Evolutionary conservation across 345 rosid genomes (phyloP), one percentile per base, ranked within the genome.

Genomic region (Bruguiera gymnorhiza): DNA sequence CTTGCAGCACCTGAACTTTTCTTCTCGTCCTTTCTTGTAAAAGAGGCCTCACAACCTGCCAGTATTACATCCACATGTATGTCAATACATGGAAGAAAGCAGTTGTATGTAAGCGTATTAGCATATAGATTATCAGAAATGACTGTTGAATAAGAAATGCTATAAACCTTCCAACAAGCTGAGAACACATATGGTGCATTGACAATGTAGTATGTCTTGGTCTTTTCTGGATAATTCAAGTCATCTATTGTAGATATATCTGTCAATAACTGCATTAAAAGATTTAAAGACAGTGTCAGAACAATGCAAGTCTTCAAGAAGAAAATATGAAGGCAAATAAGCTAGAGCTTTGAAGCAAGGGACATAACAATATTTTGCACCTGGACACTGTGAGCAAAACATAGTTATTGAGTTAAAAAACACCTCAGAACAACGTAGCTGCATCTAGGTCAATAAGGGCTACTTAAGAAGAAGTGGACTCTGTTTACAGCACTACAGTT

Each of bases 181-280:
- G 97, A 89, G 76, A 95, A 95, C 80, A 95, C 81, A 69, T 88
- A 89, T 20, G 97, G 99, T 54, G 71, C 97, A 60, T 95, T 95
- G 57, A 83, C 97, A 65, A 92, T 84, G 75, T 86, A 94, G 72
- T 94, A 94, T 0, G 89, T 84, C 66, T 86, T 79, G 13, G 99
- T 89, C 86, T 89, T 94, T 85, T 94, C 97, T 5, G 99, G 99
- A 74, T 94, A 94, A 84, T 94, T 94, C 80, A 89, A 79, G 77
- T 94, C 98, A 76, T 94, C 97, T 51, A 94, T 79, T 27, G 90
- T 87, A 1, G 97, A 82, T 83, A 91, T 87, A 70, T 80, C 76
- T 54, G 97, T 91, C 88, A 94, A 68, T 65, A 94, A 67, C 98
- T 94, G 92, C 84, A 86, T 71, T 36, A 46, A 70, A 6, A 59